Base-by-base conservation (phyloP, 441 rosid species). In the Isatis lusitanica region DNA sequence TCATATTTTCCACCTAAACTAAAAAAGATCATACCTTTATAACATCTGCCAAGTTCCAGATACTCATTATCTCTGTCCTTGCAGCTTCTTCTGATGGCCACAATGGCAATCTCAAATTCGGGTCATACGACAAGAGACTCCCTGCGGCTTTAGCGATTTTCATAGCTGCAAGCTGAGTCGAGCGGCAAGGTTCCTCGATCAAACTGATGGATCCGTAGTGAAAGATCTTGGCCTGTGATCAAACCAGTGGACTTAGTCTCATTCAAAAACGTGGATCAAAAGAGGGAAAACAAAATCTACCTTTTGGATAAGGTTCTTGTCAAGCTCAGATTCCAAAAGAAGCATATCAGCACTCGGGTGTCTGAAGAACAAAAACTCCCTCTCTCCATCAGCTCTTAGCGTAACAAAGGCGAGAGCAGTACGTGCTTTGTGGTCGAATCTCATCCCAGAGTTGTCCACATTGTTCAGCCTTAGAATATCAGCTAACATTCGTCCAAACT, bases 281-380 rank as follows among this genome's bases (percentile, higher is more conserved):
- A 70, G 44, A 35, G 69, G 13, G 30, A 18, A 38, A 66, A 72
- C 2, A 16, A 26, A 26, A 11, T 17, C 9, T 38, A 92, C 99
- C 98, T 87, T 75, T 79, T 88, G 78, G 51, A 95, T 85, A 44
- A 93, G 85, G 75, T 88, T 78, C 28, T 68, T 74, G 58, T 91
- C 89, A 38, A 95, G 89, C 62, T 95, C 99, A 69, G 97, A 86
- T 78, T 91, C 97, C 33, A 21, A 81, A 75, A 95, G 93, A 78
- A 85, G 97, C 98, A 95, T 95, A 84, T 95, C 98, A 18, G 99
- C 99, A 88, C 97, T 95, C 11, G 99, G 99, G 85, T 95, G 88
- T 59, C 98, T 92, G 70, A 90, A 95, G 85, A 95, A 95, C 79
- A 95, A 76, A 84, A 95, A 95, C 74, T 95, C 99, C 30, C 99